These are phyloP conservation scores for Silene noctiflora DNA, from an alignment of 179 eudicot genomes.

Conservation along the genomic window DNA sequence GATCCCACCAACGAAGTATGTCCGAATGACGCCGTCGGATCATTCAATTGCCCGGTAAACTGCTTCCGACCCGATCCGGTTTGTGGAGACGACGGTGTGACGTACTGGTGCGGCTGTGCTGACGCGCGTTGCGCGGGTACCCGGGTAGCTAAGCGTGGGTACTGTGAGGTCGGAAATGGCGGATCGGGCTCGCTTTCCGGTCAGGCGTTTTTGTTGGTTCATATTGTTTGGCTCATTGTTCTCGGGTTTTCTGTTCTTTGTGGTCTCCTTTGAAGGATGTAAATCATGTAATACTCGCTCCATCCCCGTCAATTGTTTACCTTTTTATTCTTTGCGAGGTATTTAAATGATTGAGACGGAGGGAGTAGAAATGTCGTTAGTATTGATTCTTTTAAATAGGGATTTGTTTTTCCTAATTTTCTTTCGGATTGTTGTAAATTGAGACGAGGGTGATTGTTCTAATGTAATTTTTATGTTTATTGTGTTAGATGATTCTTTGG, in stretches of 20 bases:
- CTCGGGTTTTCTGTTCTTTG: slow-evolving; percentile 77
- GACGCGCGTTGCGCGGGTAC: slow-evolving; percentile 78
- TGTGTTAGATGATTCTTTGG: slow-evolving; percentile 11
- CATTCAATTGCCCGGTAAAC: slow-evolving; percentile 58
- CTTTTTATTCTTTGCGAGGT: too few species aligned
- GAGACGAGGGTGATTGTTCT: background rate
- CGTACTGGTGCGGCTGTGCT: slow-evolving; percentile 96
- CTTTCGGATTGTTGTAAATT: slow-evolving; percentile 7
- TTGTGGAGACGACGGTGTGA: slow-evolving; percentile 88
- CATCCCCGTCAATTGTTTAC: background rate
- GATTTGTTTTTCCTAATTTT: background rate
- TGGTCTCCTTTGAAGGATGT: slow-evolving; percentile 45
- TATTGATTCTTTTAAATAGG: background rate
- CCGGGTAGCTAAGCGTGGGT: slow-evolving; percentile 61
- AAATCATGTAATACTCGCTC: background rate
- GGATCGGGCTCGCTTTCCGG: slow-evolving; percentile 66
- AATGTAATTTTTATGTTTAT: slow-evolving; percentile 1
- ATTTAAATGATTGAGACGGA: background rate
- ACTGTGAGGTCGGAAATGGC: slow-evolving; percentile 69
- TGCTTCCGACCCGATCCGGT: slow-evolving; percentile 91
- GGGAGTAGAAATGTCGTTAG: background rate
- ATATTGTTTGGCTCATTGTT: slow-evolving; percentile 75
- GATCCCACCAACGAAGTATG: slow-evolving; percentile 31
- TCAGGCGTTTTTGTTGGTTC: slow-evolving; percentile 83
- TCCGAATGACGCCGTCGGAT: slow-evolving; percentile 17